Conservation (phyloP, 2,329 filamentous ascomycete genomes). For the Graphilbum fragrans region DNA sequence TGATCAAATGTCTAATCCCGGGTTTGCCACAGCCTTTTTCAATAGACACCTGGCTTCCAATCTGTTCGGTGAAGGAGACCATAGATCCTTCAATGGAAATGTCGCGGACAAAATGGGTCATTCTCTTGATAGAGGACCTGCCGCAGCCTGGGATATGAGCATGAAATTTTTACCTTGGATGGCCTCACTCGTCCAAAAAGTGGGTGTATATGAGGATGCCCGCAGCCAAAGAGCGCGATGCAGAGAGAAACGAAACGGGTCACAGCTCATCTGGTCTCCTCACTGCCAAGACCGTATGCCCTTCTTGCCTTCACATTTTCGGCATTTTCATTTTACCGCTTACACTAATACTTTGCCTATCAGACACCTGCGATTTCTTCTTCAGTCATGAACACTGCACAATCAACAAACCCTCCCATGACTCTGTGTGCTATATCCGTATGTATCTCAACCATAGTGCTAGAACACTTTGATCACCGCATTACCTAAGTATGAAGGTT, state of each 20-base stretch:
- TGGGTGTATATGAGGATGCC: too few relatives aligned
- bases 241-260: not conserved
- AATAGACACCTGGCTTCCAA: too few relatives aligned
- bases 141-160: too few relatives aligned
- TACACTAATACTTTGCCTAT: not conserved
- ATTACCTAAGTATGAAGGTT: too few relatives aligned
- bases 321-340: not conserved
- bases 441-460: not conserved
- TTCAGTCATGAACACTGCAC: slow-evolving; percentile 2
- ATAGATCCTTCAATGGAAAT: too few relatives aligned
- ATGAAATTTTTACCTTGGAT: too few relatives aligned
- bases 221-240: not conserved
- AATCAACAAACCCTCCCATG: slow-evolving; percentile 1
- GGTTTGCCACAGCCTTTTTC: too few relatives aligned
- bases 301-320: not conserved
- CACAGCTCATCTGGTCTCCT: not conserved
- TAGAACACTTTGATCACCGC: not conserved
- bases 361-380: slow-evolving; percentile 10
- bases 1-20: too few relatives aligned
- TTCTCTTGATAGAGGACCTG: too few relatives aligned
- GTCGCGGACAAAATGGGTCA: too few relatives aligned
- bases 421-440: slow-evolving; percentile 6
- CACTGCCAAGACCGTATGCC: not conserved
- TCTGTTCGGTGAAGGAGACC: too few relatives aligned
- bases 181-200: too few relatives aligned